Percentiles rank a stretch among this genome's conserved stretches.
These are phyloP conservation scores for Aegilops sharonensis DNA, from an alignment of 176 grass and related monocot genomes.

Conservation along the genomic window DNA sequence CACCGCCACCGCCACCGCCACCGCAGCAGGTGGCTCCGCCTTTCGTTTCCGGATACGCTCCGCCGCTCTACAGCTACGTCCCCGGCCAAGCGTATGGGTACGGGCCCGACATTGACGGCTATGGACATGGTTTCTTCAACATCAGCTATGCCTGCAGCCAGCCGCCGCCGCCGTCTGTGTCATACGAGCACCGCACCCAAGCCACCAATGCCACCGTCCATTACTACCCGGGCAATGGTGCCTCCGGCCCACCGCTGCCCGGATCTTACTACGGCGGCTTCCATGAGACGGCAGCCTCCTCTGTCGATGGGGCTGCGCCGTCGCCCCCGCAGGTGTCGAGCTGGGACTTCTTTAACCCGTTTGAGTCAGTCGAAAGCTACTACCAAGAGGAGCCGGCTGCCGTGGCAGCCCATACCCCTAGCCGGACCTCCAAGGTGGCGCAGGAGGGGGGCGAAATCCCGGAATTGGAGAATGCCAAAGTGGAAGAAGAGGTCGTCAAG, in stretches of 20 bases:
- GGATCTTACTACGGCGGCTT: constrained; percentile 12
- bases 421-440: constrained; percentile 32
- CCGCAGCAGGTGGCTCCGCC: background rate
- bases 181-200: constrained; percentile 32
- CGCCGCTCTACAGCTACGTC: constrained; percentile 12
- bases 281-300: constrained; percentile 15
- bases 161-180: constrained; percentile 31
- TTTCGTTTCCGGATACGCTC: background rate
- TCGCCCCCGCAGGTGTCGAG: constrained; percentile 52
- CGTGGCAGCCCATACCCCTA: background rate
- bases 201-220: constrained; percentile 22
- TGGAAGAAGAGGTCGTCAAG: constrained; percentile 32
- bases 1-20: background rate
- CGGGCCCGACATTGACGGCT: background rate
- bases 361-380: constrained; percentile 55
- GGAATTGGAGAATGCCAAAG: constrained; percentile 51
- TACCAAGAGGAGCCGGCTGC: constrained; percentile 20
- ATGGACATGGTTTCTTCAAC: constrained; percentile 22
- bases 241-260: background rate
- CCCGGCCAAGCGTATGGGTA: background rate
- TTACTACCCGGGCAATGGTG: constrained; percentile 4
- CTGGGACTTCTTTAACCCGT: constrained; percentile 80
- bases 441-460: constrained; percentile 50
- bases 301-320: constrained; percentile 16
- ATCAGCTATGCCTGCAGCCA: constrained; percentile 55